Conservation (phyloP, 2,329 filamentous ascomycete genomes). For the Penicillium sp. region DNA sequence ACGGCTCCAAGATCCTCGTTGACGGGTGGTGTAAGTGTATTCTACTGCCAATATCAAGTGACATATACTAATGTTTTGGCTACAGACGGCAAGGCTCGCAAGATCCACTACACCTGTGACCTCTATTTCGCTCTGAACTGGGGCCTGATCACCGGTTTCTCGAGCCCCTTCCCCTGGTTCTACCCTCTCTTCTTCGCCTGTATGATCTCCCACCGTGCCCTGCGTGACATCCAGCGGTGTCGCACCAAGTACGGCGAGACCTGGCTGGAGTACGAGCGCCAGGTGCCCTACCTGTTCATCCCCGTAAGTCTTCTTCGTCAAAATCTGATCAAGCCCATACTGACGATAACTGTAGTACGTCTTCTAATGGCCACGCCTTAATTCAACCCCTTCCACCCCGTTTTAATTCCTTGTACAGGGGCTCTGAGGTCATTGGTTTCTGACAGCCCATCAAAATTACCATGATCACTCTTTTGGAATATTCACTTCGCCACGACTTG, state of each 20-base stretch:
- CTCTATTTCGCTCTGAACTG: constrained; percentile 73
- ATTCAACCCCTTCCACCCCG: not conserved
- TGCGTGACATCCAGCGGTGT: constrained; percentile 73
- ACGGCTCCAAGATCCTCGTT: constrained; percentile 73
- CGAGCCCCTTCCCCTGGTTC: constrained; percentile 83
- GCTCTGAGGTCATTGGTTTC: constrained; percentile 6
- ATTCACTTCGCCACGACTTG: constrained; percentile 8
- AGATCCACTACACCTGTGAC: constrained; percentile 80
- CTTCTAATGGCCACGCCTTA: constrained; percentile 24
- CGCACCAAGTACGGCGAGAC: constrained; percentile 75
- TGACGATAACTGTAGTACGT: constrained; percentile 26
- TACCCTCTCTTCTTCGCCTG: constrained; percentile 76
- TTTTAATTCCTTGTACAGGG: constrained; percentile 14
- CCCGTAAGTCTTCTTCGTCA: constrained; percentile 51
- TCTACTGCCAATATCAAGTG: not conserved
- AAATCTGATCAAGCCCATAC: not conserved
- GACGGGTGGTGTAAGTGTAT: constrained; percentile 73
- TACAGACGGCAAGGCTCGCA: constrained; percentile 67
- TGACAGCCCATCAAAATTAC: constrained; percentile 10
- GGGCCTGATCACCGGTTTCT: constrained; percentile 79
- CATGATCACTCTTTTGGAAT: constrained; percentile 2
- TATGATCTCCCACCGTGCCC: constrained; percentile 79
- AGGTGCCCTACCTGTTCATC: constrained; percentile 82
- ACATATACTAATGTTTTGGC: constrained; percentile 14
- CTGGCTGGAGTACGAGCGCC: constrained; percentile 76